Evolutionary conservation across 2,329 filamentous ascomycete genomes (phyloP).

Genomic region (Hyphodiscus sp.): DNA sequence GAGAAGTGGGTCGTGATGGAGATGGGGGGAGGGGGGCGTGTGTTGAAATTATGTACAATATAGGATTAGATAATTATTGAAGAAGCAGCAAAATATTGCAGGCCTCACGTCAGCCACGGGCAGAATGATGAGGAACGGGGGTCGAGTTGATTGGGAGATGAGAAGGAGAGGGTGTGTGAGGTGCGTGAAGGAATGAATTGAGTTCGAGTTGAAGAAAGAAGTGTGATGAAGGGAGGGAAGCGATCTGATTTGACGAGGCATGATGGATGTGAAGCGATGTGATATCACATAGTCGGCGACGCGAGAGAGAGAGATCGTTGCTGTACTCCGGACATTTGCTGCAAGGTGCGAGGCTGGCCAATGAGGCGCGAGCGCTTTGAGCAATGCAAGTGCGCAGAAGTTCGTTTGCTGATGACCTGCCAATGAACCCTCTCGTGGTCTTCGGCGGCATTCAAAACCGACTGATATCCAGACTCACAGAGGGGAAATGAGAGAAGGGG

Average conservation of each 20-base stretch:
- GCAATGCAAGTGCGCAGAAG: background rate
- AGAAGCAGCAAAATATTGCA: conserved; percentile 1
- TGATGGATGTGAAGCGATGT: background rate
- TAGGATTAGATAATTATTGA: conserved; percentile 12
- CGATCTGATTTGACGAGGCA: background rate
- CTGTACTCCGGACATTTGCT: too few species aligned
- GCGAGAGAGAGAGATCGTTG: background rate
- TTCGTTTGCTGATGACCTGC: too few species aligned
- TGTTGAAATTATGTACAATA: conserved; percentile 10
- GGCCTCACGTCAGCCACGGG: conserved; percentile 16
- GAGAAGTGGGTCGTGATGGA: background rate
- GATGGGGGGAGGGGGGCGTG: background rate
- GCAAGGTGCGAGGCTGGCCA: background rate
- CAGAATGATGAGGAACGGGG: background rate
- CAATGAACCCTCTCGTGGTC: too few species aligned
- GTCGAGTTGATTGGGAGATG: background rate
- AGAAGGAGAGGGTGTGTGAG: background rate
- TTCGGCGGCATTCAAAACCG: background rate
- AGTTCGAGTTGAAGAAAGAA: too few species aligned
- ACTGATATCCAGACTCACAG: background rate
- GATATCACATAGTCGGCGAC: background rate
- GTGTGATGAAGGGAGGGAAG: background rate
- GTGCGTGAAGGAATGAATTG: background rate
- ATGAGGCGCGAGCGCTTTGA: background rate
- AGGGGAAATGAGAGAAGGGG: background rate